Evolutionary conservation across 2,329 filamentous ascomycete genomes (phyloP), one percentile per base, ranked within the genome.

Genomic region (Diaporthe caulivora): DNA sequence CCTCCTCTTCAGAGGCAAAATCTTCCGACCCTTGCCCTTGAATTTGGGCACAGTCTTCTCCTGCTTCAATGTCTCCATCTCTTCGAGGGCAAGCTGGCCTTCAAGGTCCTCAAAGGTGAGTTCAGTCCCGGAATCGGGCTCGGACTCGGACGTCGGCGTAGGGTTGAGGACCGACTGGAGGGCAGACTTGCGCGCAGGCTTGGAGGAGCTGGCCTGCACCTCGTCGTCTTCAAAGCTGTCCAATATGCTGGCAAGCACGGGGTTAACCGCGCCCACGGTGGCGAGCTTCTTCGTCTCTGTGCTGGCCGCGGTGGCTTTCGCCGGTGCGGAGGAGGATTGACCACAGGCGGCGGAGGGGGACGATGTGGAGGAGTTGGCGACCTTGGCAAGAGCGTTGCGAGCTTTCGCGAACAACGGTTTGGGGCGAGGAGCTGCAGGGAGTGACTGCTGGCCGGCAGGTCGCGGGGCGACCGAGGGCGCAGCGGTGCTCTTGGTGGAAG

Each of bases 1-100:
- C 29, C 37, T 51, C 44, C 44, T 65, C 62, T 21, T 65, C 44
- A 65, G 44, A 65, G 62, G 62, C 62, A 44, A 44, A 18, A 65
- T 65, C 62, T 65, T 51, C 21, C 62, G 62, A 24, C 18, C 62
- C 3, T 65, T 29, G 62, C 62, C 62, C 62, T 26, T 37, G 62
- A 24, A 65, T 29, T 40, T 65, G 42, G 42, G 18, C 11, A 65
- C 60, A 2, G n/a, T 5, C 60, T 37, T 65, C 29, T 5, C 13
- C 42, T 64, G 11, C 3, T 47, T 47, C 58, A 51, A 8, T 5
- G 5, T 18, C 60, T 34, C 42, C 29, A 65, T 17, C 42, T 65
- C 6, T 44, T 65, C 62, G 8, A 65, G 21, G n/a, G 44, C 62
- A 21, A 65, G n/a, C 11, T 65, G 62, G 11, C 5, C 7, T 31